Conservation (phyloP, 164 flowering plant species). For the Aristolochia fimbriata region DNA sequence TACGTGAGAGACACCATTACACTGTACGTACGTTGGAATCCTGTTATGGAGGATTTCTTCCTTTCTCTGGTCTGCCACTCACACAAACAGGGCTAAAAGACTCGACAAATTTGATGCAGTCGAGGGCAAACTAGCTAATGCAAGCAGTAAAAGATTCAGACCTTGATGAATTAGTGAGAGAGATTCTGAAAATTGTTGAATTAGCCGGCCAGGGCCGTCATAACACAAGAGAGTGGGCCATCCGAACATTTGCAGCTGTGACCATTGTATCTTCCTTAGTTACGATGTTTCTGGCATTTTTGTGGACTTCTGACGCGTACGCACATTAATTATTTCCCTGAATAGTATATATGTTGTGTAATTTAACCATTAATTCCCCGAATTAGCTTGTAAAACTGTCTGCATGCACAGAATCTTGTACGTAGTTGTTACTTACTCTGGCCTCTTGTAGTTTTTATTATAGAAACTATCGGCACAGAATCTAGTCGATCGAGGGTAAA, state of each 20-base stretch:
- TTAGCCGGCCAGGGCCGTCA: conserved; percentile 22
- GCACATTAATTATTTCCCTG: no score
- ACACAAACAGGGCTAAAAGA: conserved; percentile 23
- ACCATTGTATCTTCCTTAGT: conserved; percentile 41
- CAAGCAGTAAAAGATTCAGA: conserved; percentile 90
- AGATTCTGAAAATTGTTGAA: conserved; percentile 64
- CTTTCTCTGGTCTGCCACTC: conserved; percentile 64
- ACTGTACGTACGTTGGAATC: conserved; percentile 81
- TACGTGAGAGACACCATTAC: conserved; percentile 87
- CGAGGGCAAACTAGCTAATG: conserved; percentile 43
- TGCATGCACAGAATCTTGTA: no score
- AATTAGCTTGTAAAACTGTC: no score
- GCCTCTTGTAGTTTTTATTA: no score
- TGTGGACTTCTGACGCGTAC: conserved; percentile 69
- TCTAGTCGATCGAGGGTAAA: no score
- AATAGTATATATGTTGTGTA: no score
- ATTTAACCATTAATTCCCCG: no score
- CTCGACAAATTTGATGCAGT: conserved; percentile 62
- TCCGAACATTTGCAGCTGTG: conserved; percentile 43
- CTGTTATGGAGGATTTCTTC: conserved; percentile 85
- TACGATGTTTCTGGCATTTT: conserved; percentile 57
- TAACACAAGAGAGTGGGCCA: conserved; percentile 19
- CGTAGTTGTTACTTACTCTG: no score
- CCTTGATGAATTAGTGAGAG: conserved; percentile 58
- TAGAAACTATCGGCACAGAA: no score